Evolutionary conservation across 2,329 filamentous ascomycete species (phyloP).

Genomic region (Hirsutella rhossiliensis): DNA sequence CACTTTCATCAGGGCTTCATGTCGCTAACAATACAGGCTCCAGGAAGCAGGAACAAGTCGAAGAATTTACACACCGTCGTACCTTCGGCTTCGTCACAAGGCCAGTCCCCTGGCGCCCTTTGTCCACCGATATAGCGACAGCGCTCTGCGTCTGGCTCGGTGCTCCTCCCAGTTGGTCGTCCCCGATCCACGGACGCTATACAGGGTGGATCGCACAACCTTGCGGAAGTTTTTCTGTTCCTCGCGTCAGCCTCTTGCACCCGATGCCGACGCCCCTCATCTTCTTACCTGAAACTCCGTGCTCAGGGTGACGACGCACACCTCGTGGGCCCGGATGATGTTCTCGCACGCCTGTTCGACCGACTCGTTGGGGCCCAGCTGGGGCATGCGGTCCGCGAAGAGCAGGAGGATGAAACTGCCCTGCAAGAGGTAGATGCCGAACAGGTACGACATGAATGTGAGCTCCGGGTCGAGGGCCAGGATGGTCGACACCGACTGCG

Average conservation of each 20-base stretch:
- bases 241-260: neutral
- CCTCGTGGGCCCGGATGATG: constrained; percentile 37
- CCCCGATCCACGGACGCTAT: constrained; percentile 29
- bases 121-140: constrained; percentile 43
- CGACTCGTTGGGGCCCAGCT: constrained; percentile 29
- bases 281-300: constrained; percentile 35
- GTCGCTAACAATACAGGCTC: too few relatives aligned
- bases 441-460: constrained; percentile 39
- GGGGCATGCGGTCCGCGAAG: constrained; percentile 36
- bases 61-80: too few relatives aligned
- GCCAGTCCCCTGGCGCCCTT: constrained; percentile 22
- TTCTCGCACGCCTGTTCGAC: constrained; percentile 36
- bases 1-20: too few relatives aligned
- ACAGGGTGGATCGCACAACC: constrained; percentile 36
- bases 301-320: constrained; percentile 35
- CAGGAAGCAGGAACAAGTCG: too few relatives aligned
- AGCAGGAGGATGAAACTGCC: constrained; percentile 36
- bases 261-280: neutral
- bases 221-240: constrained; percentile 40
- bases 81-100: constrained; percentile 7
- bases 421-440: constrained; percentile 38
- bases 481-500: constrained; percentile 31
- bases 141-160: constrained; percentile 31
- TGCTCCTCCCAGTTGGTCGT: constrained; percentile 29
- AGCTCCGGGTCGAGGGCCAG: constrained; percentile 35